Evolutionary conservation across 177 flowering plant species (phyloP).

Genomic region (Vitis hybrid): DNA sequence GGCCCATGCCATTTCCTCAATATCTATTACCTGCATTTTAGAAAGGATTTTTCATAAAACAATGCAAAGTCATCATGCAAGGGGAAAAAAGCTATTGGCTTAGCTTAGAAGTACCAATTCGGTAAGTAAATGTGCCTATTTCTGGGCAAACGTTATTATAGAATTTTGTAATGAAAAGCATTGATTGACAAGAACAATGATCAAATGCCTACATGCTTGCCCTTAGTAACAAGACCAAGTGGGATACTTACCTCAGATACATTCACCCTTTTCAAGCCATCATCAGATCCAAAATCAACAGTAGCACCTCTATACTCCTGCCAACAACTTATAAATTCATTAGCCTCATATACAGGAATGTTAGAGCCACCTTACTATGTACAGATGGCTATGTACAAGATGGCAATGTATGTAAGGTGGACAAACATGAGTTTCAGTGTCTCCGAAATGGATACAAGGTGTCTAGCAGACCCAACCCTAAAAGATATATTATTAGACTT

Average conservation of each 20-base stretch:
- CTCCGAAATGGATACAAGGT: not conserved
- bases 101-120: not conserved
- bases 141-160: no score
- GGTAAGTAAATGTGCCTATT: no score
- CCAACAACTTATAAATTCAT: slow-evolving; percentile 6
- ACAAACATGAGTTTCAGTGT: not conserved
- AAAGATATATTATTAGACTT: not conserved
- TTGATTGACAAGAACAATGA: no score
- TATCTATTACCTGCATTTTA: slow-evolving; percentile 73
- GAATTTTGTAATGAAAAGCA: no score
- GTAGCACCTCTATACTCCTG: slow-evolving; percentile 45
- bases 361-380: not conserved
- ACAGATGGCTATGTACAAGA: not conserved
- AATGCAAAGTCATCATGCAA: not conserved
- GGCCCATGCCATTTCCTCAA: slow-evolving; percentile 99
- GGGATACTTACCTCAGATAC: slow-evolving; percentile 63
- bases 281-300: slow-evolving; percentile 69
- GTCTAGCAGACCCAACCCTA: not conserved
- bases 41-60: not conserved
- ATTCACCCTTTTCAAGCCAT: slow-evolving; percentile 47
- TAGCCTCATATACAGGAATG: not conserved
- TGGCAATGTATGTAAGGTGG: not conserved
- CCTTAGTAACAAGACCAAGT: not conserved
- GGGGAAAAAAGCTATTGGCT: not conserved
- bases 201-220: not conserved